Percentiles rank a stretch among this genome's conserved stretches.
Evolutionary conservation across 2,329 filamentous ascomycete species (phyloP).

Genomic region (Paecilomyces fulvus): DNA sequence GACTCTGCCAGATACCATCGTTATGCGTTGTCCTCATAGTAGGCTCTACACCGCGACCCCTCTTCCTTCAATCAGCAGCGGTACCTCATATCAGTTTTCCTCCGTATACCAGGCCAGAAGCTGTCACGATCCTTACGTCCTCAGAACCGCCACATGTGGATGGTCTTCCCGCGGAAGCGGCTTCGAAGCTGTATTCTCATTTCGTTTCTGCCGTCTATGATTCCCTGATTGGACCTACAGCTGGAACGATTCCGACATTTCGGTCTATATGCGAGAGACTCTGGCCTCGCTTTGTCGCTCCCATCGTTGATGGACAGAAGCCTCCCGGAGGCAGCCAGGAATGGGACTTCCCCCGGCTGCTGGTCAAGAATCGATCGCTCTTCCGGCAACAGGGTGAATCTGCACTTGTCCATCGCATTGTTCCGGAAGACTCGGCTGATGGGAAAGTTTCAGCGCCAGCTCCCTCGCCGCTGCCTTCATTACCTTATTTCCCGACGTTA

Average conservation of each 20-base stretch:
- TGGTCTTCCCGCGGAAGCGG: constrained; percentile 19
- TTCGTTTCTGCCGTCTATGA: constrained; percentile 85
- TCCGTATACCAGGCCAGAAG: constrained; percentile 72
- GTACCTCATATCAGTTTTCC: constrained; percentile 75
- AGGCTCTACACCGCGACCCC: constrained; percentile 56
- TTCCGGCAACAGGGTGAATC: constrained; percentile 40
- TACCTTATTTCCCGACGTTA: constrained; percentile 40
- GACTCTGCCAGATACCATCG: constrained; percentile 58
- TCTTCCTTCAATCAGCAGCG: constrained; percentile 60
- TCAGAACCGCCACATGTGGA: constrained; percentile 35
- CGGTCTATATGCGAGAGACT: constrained; percentile 60
- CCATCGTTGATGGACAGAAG: constrained; percentile 60
- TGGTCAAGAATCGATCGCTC: constrained; percentile 46
- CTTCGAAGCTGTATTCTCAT: constrained; percentile 44
- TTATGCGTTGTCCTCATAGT: constrained; percentile 72
- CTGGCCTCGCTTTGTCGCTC: constrained; percentile 78
- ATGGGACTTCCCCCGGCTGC: constrained; percentile 74
- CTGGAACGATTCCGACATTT: constrained; percentile 69
- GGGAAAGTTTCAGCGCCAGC: constrained; percentile 2
- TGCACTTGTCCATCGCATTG: constrained; percentile 34
- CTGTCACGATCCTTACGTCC: constrained; percentile 65
- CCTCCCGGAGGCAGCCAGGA: constrained; percentile 44
- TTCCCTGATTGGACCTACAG: constrained; percentile 69
- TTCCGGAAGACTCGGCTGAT: constrained; percentile 19
- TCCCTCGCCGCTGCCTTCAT: constrained; percentile 24